These are phyloP conservation scores for Botrytis paeoniae DNA, from an alignment of 2,329 filamentous ascomycete species.

Conservation along the genomic window DNA sequence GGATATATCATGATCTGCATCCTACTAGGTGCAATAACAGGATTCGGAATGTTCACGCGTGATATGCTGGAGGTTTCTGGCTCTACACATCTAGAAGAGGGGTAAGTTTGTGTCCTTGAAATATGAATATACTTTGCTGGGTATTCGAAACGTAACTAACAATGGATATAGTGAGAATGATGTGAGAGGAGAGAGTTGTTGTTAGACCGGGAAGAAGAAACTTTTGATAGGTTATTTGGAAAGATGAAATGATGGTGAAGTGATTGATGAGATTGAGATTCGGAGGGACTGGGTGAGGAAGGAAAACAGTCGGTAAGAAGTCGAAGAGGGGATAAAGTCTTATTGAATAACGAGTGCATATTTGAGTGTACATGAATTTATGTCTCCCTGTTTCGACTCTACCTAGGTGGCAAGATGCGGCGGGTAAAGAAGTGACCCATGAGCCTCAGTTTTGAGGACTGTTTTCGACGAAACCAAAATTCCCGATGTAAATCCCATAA, in stretches of 20 bases:
- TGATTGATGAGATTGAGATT: not conserved
- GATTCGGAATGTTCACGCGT: conserved; percentile 30
- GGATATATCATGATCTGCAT: conserved; percentile 32
- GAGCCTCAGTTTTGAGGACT: not conserved
- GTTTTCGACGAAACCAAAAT: not conserved
- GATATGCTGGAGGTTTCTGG: conserved; percentile 21
- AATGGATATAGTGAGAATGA: not conserved
- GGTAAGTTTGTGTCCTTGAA: not conserved
- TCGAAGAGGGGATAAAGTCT: not conserved
- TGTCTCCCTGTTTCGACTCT: not conserved
- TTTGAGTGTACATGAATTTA: not conserved
- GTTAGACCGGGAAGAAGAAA: not conserved
- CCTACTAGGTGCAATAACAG: conserved; percentile 25
- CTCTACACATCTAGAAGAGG: not conserved
- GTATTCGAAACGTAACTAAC: not conserved
- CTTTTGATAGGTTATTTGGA: not conserved
- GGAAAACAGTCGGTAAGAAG: not conserved
- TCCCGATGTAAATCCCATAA: not conserved
- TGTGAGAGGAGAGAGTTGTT: not conserved
- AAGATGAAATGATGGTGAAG: not conserved
- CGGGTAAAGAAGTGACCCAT: not conserved
- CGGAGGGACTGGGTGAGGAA: not conserved
- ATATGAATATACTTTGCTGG: not conserved
- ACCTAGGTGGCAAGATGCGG: not conserved
- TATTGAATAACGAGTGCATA: not conserved